These are phyloP conservation scores for Psilocybe sp. DNA, from an alignment of 768 basidiomycete genomes.

Conservation along the genomic window DNA sequence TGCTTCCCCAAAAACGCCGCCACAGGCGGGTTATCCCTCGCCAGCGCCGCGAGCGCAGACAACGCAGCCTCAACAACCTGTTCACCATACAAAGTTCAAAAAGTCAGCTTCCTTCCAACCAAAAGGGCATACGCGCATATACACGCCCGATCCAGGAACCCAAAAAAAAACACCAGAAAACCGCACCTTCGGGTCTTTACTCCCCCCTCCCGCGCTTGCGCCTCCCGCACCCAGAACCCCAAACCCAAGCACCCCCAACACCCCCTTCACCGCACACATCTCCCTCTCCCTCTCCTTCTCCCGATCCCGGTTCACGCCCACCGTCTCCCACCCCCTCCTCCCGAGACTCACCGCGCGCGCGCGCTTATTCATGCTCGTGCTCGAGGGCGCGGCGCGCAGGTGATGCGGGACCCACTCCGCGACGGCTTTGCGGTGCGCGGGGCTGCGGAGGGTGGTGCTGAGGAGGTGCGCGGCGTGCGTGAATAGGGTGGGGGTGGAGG, in stretches of 20 bases:
- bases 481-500: constrained; percentile 31
- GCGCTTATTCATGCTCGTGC: not conserved
- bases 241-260: constrained; percentile 50
- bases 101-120: no score
- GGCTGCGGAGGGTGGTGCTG: constrained; percentile 45
- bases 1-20: constrained; percentile 47
- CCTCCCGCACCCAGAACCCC: constrained; percentile 46
- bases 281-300: constrained; percentile 68
- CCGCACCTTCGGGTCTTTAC: constrained; percentile 49
- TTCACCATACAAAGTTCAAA: no score
- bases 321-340: constrained; percentile 75
- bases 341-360: constrained; percentile 49
- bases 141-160: not conserved
- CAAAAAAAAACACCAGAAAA: not conserved
- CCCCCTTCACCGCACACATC: constrained; percentile 42
- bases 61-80: constrained; percentile 69
- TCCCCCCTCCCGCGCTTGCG: constrained; percentile 38
- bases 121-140: not conserved
- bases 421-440: constrained; percentile 46
- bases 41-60: constrained; percentile 61
- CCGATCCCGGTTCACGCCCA: constrained; percentile 22
- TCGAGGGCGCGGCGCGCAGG: not conserved
- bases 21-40: constrained; percentile 57
- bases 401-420: constrained; percentile 61
- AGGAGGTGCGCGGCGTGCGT: constrained; percentile 61